Base-by-base conservation (phyloP, 2,329 filamentous ascomycete genomes). In the Aureobasidium melanogenum region DNA sequence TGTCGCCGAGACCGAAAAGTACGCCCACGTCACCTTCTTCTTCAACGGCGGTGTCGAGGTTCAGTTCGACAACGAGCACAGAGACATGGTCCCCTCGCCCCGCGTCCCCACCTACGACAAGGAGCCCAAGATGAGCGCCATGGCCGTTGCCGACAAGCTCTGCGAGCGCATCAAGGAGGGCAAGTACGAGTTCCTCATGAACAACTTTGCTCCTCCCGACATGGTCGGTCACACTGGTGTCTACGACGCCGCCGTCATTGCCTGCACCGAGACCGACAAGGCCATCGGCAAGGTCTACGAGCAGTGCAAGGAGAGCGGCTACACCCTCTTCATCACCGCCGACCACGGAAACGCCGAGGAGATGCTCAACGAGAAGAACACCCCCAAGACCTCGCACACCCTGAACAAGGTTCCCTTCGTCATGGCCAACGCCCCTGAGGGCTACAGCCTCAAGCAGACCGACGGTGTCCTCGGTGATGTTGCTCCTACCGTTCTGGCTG, bases 201-300 rank as follows among this genome's bases (percentile, higher is more conserved):
- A 97, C 86, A 99, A 99, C 85, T 97, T 99, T 77, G 94, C 94
- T 44, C 94, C 94, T 44, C 94, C 94, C 19, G 94, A 99, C 79
- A 99, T 99, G 94, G 94, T 99, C 66, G 94, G 94, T 68, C 94
- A 99, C 80, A 99, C 94, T 12, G 94, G 94, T 72, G 91, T 96
- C 63, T 97, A 97, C 78, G 88, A 97, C 69, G 93, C 94, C 32
- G 94, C 94, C 62, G 87, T 99, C 65, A 73, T 94, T 71, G 94
- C 87, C 69, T 88, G 88, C 68, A 82, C 86, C 67, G 87, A 93
- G 67, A 99, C 94, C 14, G 94, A 99, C 76, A 89, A 88, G 80
- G 93, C 89, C 60, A 99, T 99, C 70, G 91, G 91, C 70, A 85
- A 87, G 74, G 92, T 99, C 69, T 91, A 90, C 71, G 92, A 97